phyloP scores from a whole-genome alignment of 495 filamentous ascomycete species.

The Letharia lupina region DNA sequence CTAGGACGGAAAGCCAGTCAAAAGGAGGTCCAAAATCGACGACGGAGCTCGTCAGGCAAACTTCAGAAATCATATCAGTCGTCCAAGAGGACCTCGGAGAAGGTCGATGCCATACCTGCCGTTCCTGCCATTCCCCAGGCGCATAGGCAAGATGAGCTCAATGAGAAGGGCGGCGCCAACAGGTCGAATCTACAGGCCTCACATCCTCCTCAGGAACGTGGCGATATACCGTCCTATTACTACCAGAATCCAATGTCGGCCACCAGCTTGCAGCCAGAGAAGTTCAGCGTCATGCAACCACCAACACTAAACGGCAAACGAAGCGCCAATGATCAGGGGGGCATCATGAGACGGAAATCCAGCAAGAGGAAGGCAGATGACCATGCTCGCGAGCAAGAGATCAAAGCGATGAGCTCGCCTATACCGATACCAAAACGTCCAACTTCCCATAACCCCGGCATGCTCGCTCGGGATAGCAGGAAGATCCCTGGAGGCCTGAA shows the following conservation, averaged over 20 bases:
- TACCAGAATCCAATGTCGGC: conserved; percentile 36
- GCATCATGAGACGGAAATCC: conserved; percentile 55
- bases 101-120: conserved; percentile 26
- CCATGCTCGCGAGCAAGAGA: conserved; percentile 71
- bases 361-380: conserved; percentile 73
- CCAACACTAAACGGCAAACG: conserved; percentile 57
- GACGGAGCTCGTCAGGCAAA: conserved; percentile 29
- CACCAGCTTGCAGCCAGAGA: conserved; percentile 39
- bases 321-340: conserved; percentile 43
- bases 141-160: conserved; percentile 26
- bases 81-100: conserved; percentile 27
- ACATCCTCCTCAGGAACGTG: conserved; percentile 27
- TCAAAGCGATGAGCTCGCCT: conserved; percentile 69
- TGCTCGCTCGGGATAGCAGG: conserved; percentile 56
- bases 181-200: conserved; percentile 27
- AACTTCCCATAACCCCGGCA: conserved; percentile 44
- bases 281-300: conserved; percentile 36
- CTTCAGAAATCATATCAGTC: conserved; percentile 21
- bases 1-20: conserved; percentile 38
- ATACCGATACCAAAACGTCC: conserved; percentile 56
- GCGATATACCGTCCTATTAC: conserved; percentile 39
- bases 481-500: conserved; percentile 50
- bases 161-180: conserved; percentile 26
- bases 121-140: conserved; percentile 24
- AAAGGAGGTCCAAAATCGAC: conserved; percentile 36